Percentiles rank a stretch among this genome's conserved stretches.
Evolutionary conservation across 176 grass and related monocot genomes (phyloP).

Genomic region (Oropetium thomaeum): DNA sequence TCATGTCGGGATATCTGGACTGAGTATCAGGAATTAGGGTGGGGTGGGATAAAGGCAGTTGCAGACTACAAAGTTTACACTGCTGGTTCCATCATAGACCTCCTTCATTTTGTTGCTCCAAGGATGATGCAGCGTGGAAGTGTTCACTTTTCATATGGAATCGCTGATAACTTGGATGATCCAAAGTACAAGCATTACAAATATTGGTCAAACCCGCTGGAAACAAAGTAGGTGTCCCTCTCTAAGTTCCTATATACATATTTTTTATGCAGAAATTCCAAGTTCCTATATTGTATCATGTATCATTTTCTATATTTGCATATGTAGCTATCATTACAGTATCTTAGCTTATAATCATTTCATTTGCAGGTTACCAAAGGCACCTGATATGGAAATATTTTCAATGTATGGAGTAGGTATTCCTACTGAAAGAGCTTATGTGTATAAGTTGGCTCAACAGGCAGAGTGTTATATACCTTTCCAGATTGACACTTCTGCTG

Average conservation of each 20-base stretch:
- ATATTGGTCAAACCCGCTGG: conserved; percentile 99
- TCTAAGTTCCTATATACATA: not conserved
- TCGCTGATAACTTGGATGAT: conserved; percentile 94
- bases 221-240: conserved; percentile 75
- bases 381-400: conserved; percentile 96
- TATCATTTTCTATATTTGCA: conserved; percentile 2
- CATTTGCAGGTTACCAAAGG: conserved; percentile 77
- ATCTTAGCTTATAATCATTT: conserved; percentile 25
- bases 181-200: conserved; percentile 81
- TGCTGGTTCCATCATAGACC: conserved; percentile 66
- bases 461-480: conserved; percentile 93
- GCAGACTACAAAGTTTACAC: conserved; percentile 85
- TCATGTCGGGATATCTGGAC: conserved; percentile 97
- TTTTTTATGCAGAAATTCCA: too few relatives aligned
- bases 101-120: conserved; percentile 94
- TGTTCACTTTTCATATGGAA: conserved; percentile 88
- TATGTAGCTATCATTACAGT: not conserved
- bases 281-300: not conserved
- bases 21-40: conserved; percentile 92
- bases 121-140: conserved; percentile 98
- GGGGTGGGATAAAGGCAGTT: conserved; percentile 92
- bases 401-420: conserved; percentile 98
- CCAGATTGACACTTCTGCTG: conserved; percentile 77
- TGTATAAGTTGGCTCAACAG: conserved; percentile 72
- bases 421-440: conserved; percentile 95